Base-by-base conservation (phyloP, 352 stramenopile genomes). In the Phytophthora gonapodyides region DNA sequence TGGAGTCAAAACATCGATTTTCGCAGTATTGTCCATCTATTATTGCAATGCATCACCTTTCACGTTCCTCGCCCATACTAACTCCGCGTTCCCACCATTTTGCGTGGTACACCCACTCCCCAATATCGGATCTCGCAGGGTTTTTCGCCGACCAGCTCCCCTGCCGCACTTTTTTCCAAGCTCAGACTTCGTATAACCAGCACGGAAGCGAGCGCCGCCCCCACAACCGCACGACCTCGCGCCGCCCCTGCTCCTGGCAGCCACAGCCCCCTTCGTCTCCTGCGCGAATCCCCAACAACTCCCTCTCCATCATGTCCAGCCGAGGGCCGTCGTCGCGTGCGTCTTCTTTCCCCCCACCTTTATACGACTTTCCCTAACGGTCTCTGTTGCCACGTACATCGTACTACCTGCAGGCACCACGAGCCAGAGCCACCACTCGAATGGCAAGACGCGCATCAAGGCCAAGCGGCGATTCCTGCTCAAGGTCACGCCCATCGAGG, bases 401-500 rank as follows among this genome's bases (percentile, higher is more conserved):
- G 27, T 31, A 31, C 27, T 31, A 31, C 27, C 17, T 56, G 0
- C 21, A 71, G 67, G 67, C 31, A 51, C 57, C 36, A 49, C 53
- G 7, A 70, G 66, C 42, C 66, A 73, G 12, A 64, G 43, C 17
- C 66, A 67, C 2, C 33, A 48, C 16, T 52, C 59, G 8, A 66
- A 54, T 46, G 62, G 59, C 44, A 81, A 81, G 36, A 76, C 68
- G 57, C 76, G 67, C 40, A 64, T 92, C 59, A 87, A 87, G 65
- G 76, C 78, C 27, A 89, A 88, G 65, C 87, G 87, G 31, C 82
- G 87, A 24, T 94, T 75, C 40, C 61, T 95, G 40, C 80, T 95
- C 44, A 95, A 95, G 52, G 79, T 95, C 48, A 95, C 87, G 58
- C 87, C 87, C 10, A 95, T 95, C 51, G 87, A 95, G 49, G 87